phyloP scores from a whole-genome alignment of 2,329 filamentous ascomycete genomes.

The Curvularia spicifera region DNA sequence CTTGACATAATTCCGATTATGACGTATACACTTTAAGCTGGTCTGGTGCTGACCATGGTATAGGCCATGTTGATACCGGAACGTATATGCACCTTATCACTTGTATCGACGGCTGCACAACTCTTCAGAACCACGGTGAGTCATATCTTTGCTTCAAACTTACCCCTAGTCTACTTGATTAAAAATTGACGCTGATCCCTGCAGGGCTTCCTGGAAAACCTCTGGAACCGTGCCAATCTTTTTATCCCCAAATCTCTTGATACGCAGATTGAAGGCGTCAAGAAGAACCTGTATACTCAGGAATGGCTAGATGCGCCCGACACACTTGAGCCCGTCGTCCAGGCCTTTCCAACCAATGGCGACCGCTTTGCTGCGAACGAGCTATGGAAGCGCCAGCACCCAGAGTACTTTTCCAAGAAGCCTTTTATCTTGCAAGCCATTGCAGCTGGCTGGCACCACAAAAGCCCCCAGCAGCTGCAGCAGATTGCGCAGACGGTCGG shows the following conservation, averaged over 20 bases:
- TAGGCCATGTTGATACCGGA: slow-evolving; percentile 55
- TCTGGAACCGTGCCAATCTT: slow-evolving; percentile 63
- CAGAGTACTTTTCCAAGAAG: slow-evolving; percentile 64
- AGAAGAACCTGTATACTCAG: slow-evolving; percentile 69
- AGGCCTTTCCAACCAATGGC: slow-evolving; percentile 74
- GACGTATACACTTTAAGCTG: background rate
- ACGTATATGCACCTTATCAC: slow-evolving; percentile 57
- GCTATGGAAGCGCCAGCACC: slow-evolving; percentile 70
- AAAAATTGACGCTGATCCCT: slow-evolving; percentile 31
- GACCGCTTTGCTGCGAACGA: slow-evolving; percentile 84
- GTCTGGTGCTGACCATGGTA: slow-evolving; percentile 6
- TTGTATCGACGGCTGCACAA: slow-evolving; percentile 58
- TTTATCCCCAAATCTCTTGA: slow-evolving; percentile 75
- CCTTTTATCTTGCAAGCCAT: slow-evolving; percentile 80
- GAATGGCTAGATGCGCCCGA: slow-evolving; percentile 70
- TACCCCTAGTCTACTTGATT: background rate
- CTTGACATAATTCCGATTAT: background rate
- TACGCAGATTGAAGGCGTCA: slow-evolving; percentile 67
- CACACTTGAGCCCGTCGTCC: slow-evolving; percentile 50
- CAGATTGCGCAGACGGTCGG: slow-evolving; percentile 72
- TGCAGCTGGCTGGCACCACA: slow-evolving; percentile 81
- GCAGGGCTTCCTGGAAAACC: slow-evolving; percentile 64
- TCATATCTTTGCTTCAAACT: background rate
- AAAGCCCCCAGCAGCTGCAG: slow-evolving; percentile 69
- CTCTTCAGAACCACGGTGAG: slow-evolving; percentile 55